Percentiles rank a stretch among this genome's conserved stretches.
Evolutionary conservation across 176 grass and related monocot genomes (phyloP).

Genomic region (Tillandsia fasciculata): DNA sequence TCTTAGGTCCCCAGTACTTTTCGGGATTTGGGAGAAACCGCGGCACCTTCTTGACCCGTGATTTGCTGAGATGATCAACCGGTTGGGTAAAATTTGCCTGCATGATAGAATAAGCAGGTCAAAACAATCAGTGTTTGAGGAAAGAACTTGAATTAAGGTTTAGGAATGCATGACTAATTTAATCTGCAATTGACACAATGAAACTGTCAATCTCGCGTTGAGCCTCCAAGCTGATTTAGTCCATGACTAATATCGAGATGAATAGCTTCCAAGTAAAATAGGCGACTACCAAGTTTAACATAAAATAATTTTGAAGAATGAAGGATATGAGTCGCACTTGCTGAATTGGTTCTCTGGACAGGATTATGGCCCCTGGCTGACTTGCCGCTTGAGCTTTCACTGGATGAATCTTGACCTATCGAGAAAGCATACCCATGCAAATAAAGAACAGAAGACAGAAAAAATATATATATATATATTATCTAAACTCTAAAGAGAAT

Average conservation of each 20-base stretch:
- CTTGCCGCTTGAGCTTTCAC: slow-evolving; percentile 30
- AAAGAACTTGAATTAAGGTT: not conserved
- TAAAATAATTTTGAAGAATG: not conserved
- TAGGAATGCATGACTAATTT: not conserved
- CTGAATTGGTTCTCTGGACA: slow-evolving; percentile 32
- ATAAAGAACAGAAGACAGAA: not conserved
- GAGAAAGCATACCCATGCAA: not conserved
- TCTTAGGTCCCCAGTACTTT: slow-evolving; percentile 44
- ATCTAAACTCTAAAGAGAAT: not conserved
- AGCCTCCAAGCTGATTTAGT: not conserved
- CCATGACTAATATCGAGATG: too few relatives aligned
- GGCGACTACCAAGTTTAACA: slow-evolving; percentile 2
- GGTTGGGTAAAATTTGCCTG: slow-evolving; percentile 34
- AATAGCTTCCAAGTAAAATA: not conserved
- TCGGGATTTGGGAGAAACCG: slow-evolving; percentile 46
- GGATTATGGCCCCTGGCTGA: slow-evolving; percentile 35
- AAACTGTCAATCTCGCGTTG: not conserved
- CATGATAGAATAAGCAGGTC: not conserved
- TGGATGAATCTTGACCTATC: slow-evolving; percentile 39
- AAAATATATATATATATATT: not conserved
- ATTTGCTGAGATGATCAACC: slow-evolving; percentile 1
- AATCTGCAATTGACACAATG: not conserved
- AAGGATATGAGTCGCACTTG: slow-evolving; percentile 23
- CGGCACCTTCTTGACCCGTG: slow-evolving; percentile 14
- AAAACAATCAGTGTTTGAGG: not conserved